Conservation (phyloP, 108 stramenopile genomes). For the Ochromonas danica region DNA sequence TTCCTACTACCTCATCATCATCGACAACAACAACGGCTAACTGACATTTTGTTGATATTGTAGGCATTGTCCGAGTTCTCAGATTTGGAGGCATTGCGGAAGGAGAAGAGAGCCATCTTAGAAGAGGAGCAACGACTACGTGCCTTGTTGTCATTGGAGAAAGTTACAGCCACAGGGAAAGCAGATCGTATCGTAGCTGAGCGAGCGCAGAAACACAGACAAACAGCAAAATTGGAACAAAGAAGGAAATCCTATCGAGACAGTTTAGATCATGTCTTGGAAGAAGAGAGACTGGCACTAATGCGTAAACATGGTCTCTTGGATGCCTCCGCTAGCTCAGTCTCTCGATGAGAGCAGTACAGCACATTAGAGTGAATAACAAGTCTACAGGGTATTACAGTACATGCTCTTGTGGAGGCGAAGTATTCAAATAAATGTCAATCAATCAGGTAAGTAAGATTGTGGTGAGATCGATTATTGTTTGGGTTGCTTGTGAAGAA, state of each 20-base stretch:
- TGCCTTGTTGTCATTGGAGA: conserved; percentile 62
- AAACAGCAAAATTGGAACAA: conserved; percentile 42
- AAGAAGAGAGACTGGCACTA: conserved; percentile 27
- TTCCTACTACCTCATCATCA: no score
- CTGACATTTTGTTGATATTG: neutral
- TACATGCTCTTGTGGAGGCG: no score
- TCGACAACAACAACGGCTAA: no score
- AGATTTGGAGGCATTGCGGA: conserved; percentile 61
- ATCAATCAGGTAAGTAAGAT: no score
- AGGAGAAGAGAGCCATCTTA: conserved; percentile 63
- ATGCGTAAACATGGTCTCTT: conserved; percentile 20
- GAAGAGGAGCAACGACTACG: conserved; percentile 63
- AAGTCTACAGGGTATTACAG: no score
- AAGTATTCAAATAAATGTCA: no score
- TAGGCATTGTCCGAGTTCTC: conserved; percentile 58
- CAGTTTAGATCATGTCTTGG: conserved; percentile 2
- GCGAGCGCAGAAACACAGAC: conserved; percentile 62
- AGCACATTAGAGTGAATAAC: no score
- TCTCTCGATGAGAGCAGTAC: no score
- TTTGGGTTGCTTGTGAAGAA: no score
- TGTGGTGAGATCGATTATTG: no score
- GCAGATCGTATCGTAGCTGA: conserved; percentile 58
- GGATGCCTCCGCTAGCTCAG: neutral
- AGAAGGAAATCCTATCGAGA: neutral
- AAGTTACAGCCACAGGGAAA: conserved; percentile 38